Evolutionary conservation across 2,329 filamentous ascomycete species (phyloP).

Genomic region (Tolypocladium amazonense): DNA sequence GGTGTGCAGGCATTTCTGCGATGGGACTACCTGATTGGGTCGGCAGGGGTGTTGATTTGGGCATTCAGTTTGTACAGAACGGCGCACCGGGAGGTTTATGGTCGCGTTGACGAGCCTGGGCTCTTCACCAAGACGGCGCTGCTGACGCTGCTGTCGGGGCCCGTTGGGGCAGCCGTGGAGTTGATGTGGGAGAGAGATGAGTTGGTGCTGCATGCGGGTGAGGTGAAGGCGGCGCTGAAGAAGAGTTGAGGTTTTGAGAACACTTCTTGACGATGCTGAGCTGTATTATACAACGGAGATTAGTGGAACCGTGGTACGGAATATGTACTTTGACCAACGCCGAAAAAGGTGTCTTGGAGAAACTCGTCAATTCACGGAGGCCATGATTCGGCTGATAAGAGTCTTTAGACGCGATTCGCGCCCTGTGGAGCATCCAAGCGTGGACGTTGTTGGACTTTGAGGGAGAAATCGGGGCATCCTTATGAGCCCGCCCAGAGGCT

Average conservation of each 20-base stretch:
- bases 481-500: neutral
- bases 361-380: no score
- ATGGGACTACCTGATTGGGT: slow-evolving; percentile 10
- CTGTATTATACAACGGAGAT: neutral
- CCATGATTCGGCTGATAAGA: no score
- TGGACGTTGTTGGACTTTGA: neutral
- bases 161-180: slow-evolving; percentile 7
- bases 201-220: neutral
- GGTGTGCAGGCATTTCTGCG: slow-evolving; percentile 8
- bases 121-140: neutral
- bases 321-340: neutral
- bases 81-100: neutral
- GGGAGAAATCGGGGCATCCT: neutral
- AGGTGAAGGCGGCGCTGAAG: neutral
- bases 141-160: slow-evolving; percentile 6
- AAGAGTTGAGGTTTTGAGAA: neutral
- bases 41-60: slow-evolving; percentile 8
- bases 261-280: neutral
- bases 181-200: slow-evolving; percentile 11
- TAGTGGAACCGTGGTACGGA: neutral
- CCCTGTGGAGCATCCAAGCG: no score
- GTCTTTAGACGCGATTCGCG: no score
- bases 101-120: neutral
- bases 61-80: slow-evolving; percentile 4
- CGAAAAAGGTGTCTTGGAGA: neutral